A percentile compares a stretch with the other conserved stretches of the same genome.
Evolutionary conservation across 106 monocot genomes (phyloP).

Genomic region (Apostasia ramifera): DNA sequence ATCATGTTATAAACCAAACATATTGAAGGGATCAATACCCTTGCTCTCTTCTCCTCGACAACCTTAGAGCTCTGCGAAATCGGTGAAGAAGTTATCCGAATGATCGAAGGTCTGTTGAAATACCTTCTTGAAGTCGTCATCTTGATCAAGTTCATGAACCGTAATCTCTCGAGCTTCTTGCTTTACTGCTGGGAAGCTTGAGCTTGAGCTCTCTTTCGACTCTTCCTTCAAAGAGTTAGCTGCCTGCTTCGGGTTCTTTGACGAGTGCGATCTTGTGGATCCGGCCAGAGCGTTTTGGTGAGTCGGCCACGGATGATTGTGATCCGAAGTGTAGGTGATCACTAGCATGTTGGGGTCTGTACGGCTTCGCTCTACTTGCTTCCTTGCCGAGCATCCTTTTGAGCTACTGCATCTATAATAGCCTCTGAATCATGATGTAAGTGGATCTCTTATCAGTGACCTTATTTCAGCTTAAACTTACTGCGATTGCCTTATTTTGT

Average conservation of each 20-base stretch:
- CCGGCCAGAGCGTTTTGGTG: slow-evolving; percentile 60
- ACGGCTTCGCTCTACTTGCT: slow-evolving; percentile 90
- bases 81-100: slow-evolving; percentile 16
- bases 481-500: too few species aligned
- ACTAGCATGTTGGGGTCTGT: slow-evolving; percentile 94
- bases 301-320: slow-evolving; percentile 98
- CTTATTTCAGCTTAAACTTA: too few species aligned
- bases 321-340: slow-evolving; percentile 94
- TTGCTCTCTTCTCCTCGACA: slow-evolving; percentile 11
- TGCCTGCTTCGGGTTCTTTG: not conserved
- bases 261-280: slow-evolving; percentile 22
- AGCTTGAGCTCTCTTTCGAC: not conserved
- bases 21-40: slow-evolving; percentile 37
- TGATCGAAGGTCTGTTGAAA: not conserved
- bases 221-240: slow-evolving; percentile 6
- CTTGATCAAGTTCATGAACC: not conserved
- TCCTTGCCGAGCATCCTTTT: slow-evolving; percentile 92
- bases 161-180: not conserved
- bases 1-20: slow-evolving; percentile 37
- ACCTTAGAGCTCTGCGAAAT: slow-evolving; percentile 8
- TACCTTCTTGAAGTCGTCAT: not conserved
- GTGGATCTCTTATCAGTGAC: too few species aligned
- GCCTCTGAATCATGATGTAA: slow-evolving; percentile 40
- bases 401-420: slow-evolving; percentile 99
- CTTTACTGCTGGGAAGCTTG: slow-evolving; percentile 1